phyloP scores from a whole-genome alignment of 345 rosid genomes.

The Citrus australasica region DNA sequence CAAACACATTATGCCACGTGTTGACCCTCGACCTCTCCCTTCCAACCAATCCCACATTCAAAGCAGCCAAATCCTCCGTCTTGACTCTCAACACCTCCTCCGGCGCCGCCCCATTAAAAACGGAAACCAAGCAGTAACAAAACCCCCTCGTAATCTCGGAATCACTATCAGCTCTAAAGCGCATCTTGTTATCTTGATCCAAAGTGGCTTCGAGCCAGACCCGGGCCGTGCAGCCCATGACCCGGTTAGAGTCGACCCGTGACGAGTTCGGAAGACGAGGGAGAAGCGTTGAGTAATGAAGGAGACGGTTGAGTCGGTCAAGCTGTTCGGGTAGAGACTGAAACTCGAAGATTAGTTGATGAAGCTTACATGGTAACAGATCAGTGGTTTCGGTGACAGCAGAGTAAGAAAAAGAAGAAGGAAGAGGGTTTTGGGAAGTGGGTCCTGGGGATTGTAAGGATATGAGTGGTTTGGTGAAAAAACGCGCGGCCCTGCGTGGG shows the following conservation, averaged over 20 bases:
- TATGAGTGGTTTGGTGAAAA: slow-evolving; percentile 27
- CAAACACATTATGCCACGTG: slow-evolving; percentile 92
- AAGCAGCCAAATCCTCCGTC: slow-evolving; percentile 64
- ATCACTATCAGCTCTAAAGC: slow-evolving; percentile 80
- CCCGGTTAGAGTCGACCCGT: slow-evolving; percentile 67
- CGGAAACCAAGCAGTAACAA: slow-evolving; percentile 66
- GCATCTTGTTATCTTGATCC: slow-evolving; percentile 63
- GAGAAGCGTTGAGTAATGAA: slow-evolving; percentile 55
- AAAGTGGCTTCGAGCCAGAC: slow-evolving; percentile 79
- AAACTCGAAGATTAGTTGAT: slow-evolving; percentile 56
- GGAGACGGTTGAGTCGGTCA: slow-evolving; percentile 72
- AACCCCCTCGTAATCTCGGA: slow-evolving; percentile 81
- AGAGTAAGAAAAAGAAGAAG: slow-evolving; percentile 45
- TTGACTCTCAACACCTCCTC: slow-evolving; percentile 70
- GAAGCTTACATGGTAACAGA: slow-evolving; percentile 45
- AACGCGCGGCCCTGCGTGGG: slow-evolving; percentile 15
- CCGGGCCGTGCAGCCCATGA: slow-evolving; percentile 93
- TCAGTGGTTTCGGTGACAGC: slow-evolving; percentile 46
- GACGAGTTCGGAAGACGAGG: slow-evolving; percentile 54
- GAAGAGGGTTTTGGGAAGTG: slow-evolving; percentile 12
- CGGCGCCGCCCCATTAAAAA: slow-evolving; percentile 67
- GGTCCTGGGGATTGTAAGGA: slow-evolving; percentile 32
- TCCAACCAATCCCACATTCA: slow-evolving; percentile 61
- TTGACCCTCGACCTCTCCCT: slow-evolving; percentile 75
- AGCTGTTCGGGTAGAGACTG: slow-evolving; percentile 51